These are phyloP conservation scores for Mariannaea sp. DNA, from an alignment of 2,329 filamentous ascomycete species.

Conservation along the genomic window DNA sequence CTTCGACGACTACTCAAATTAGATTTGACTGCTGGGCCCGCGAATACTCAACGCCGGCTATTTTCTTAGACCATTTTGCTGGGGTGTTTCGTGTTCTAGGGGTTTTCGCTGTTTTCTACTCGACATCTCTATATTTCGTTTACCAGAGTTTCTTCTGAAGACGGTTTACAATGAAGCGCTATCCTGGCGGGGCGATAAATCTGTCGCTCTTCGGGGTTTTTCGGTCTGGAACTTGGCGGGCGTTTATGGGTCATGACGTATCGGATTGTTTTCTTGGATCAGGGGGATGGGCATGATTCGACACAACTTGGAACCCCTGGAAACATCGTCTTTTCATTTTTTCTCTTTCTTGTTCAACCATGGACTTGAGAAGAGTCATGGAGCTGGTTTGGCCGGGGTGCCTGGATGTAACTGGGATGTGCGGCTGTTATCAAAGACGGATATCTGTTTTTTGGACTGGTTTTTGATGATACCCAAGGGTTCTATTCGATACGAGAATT, in stretches of 20 bases:
- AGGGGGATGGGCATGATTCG: background rate
- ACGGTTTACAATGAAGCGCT: constrained; percentile 11
- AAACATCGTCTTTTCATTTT: constrained; percentile 6
- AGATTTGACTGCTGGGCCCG: constrained; percentile 38
- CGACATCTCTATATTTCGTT: constrained; percentile 33
- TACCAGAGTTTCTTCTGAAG: constrained; percentile 12
- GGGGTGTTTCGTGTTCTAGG: constrained; percentile 25
- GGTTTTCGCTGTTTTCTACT: constrained; percentile 27
- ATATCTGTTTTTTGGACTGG: constrained; percentile 38
- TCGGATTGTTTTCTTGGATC: constrained; percentile 19
- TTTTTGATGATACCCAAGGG: constrained; percentile 43
- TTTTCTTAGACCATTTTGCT: constrained; percentile 32
- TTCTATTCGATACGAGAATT: constrained; percentile 32
- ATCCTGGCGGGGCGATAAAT: background rate
- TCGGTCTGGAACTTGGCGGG: constrained; percentile 13
- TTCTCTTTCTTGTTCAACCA: constrained; percentile 9
- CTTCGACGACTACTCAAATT: constrained; percentile 59
- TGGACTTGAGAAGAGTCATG: constrained; percentile 7
- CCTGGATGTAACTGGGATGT: constrained; percentile 33
- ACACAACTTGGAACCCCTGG: constrained; percentile 14
- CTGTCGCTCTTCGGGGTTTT: background rate
- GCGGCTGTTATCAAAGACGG: constrained; percentile 35
- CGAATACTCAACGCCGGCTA: constrained; percentile 31
- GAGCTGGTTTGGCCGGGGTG: constrained; percentile 14
- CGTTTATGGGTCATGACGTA: constrained; percentile 21